phyloP scores from a whole-genome alignment of 805 yeast species.

The Hanseniaspora vineae region DNA sequence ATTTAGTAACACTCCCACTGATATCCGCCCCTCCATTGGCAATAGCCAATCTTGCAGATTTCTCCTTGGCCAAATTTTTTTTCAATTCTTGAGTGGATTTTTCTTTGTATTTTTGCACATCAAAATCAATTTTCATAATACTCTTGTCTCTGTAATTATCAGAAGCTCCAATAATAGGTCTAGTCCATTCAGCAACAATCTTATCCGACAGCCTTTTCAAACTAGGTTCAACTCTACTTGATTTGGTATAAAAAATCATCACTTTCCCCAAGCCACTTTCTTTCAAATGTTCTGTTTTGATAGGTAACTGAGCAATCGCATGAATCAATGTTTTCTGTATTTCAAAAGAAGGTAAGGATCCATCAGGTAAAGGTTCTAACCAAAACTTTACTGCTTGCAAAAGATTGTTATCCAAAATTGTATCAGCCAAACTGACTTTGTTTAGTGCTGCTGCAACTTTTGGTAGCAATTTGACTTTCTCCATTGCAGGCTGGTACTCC shows the following conservation, averaged over 20 bases:
- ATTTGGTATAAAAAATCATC: constrained; percentile 81
- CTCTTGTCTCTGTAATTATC: constrained; percentile 86
- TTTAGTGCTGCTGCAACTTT: constrained; percentile 65
- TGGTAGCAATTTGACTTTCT: constrained; percentile 65
- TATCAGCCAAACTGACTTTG: constrained; percentile 78
- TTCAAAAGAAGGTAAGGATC: constrained; percentile 93
- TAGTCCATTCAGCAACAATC: constrained; percentile 92
- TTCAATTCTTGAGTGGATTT: constrained; percentile 16
- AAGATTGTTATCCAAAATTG: constrained; percentile 85
- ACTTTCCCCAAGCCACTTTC: constrained; percentile 93
- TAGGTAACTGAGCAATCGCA: constrained; percentile 68
- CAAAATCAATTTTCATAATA: constrained; percentile 57
- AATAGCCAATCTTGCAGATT: constrained; percentile 20
- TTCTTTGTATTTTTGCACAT: constrained; percentile 36
- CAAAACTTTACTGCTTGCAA: constrained; percentile 89
- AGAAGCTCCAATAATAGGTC: constrained; percentile 92
- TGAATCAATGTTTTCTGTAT: constrained; percentile 65
- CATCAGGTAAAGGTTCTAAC: constrained; percentile 98
- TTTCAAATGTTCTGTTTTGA: constrained; percentile 87
- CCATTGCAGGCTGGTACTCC: constrained; percentile 30
- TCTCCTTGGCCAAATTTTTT: constrained; percentile 17
- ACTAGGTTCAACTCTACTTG: constrained; percentile 76
- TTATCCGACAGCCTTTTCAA: constrained; percentile 83
- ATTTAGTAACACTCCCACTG: neutral
- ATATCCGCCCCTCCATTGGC: constrained; percentile 4